Percentiles rank a stretch among this genome's conserved stretches.
phyloP scores from a whole-genome alignment of 106 monocot species.

The Gastrodia elata region DNA sequence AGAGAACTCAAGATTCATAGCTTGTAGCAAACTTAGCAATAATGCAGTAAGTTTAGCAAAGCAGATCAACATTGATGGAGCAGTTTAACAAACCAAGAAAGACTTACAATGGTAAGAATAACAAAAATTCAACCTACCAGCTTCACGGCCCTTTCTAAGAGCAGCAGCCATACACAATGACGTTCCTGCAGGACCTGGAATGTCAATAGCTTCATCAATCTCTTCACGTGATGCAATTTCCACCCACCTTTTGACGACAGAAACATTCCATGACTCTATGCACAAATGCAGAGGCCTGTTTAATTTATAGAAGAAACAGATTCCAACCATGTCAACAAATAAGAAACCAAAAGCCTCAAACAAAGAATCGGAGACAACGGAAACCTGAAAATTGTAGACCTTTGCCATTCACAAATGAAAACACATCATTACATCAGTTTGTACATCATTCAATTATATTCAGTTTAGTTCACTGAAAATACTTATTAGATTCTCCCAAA shows the following conservation, averaged over 20 bases:
- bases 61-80: background rate
- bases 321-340: constrained; percentile 1
- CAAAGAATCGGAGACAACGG: background rate
- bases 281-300: constrained; percentile 83
- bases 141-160: constrained; percentile 83
- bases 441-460: background rate
- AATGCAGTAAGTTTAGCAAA: background rate
- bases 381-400: background rate
- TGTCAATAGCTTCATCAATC: constrained; percentile 73
- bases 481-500: background rate
- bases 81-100: background rate
- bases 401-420: background rate
- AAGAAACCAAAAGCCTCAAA: background rate
- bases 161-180: constrained; percentile 96
- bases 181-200: constrained; percentile 76
- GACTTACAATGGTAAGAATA: background rate
- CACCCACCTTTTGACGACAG: constrained; percentile 87
- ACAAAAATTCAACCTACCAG: constrained; percentile 32
- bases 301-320: background rate
- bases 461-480: background rate
- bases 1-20: no score
- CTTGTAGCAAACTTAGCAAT: no score
- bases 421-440: background rate
- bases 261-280: constrained; percentile 91
- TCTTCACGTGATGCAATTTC: constrained; percentile 74